Evolutionary conservation across 176 grass and related monocot genomes (phyloP), one percentile per base, ranked within the genome.

Genomic region (Stipa capillata): DNA sequence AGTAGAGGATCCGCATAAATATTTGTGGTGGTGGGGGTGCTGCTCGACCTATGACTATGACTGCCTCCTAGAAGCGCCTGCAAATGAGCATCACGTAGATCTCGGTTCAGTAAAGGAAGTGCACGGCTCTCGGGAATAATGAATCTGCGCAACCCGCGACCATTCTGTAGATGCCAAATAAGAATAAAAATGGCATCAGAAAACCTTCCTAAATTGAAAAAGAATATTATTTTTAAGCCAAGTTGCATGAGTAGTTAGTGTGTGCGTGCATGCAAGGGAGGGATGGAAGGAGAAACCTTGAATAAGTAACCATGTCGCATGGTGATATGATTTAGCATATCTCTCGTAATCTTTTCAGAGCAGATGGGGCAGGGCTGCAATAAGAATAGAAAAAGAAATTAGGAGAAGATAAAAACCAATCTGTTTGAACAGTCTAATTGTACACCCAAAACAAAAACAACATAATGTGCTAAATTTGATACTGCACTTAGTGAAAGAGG

Each of bases 281-380:
- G 17, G 27, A 58, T 12, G 20, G 37, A 74, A 27, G 47, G 64
- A 66, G 42, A 69, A 59, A 99, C 90, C 90, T 99, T 99, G 79
- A 95, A 95, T 47, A 95, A 74, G 81, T 95, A 89, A 44, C 96
- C 92, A 74, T 99, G 96, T 73, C 93, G 92, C 81, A 89, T 42
- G 36, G 90, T 93, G 41, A 99, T 88, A 89, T 99, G 96, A 77
- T 89, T 99, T 59, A 93, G 80, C 92, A 99, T 99, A 61, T 99
- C 92, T 86, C 90, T 93, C 82, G 92, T 89, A 87, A 99, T 82
- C 88, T 93, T 99, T 62, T 90, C 79, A 28, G 88, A 91, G 88
- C 96, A 99, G 25, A 99, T 90, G 23, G 96, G 96, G 73, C 96
- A 99, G 31, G 82, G 86, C 96, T 99, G 90, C 81, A 93, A 88